Evolutionary conservation across 257 asterid genomes (phyloP).

Genomic region (Cynanchum wilfordii): DNA sequence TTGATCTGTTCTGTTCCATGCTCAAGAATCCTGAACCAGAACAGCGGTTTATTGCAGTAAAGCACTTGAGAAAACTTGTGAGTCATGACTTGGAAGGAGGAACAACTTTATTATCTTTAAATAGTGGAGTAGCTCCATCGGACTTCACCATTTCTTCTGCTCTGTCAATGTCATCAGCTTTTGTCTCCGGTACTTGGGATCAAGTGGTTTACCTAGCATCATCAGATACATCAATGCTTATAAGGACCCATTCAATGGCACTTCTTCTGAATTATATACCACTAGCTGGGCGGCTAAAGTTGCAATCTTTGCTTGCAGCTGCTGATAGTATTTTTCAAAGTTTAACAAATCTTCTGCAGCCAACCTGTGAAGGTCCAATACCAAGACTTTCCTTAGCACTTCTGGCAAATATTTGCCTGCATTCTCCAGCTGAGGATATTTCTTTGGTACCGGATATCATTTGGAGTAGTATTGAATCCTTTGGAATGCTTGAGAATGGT

Average conservation of each 20-base stretch:
- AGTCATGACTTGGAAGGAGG: constrained; percentile 55
- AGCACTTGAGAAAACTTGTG: constrained; percentile 70
- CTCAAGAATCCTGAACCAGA: constrained; percentile 95
- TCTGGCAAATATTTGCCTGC: constrained; percentile 69
- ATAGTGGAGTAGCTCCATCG: constrained; percentile 32
- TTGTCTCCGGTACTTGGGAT: constrained; percentile 84
- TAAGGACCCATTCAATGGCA: constrained; percentile 63
- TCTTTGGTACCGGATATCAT: constrained; percentile 74
- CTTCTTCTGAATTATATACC: constrained; percentile 76
- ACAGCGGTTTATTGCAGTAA: constrained; percentile 78
- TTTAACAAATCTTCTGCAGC: constrained; percentile 56
- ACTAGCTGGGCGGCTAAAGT: constrained; percentile 50
- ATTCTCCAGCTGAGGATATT: constrained; percentile 77
- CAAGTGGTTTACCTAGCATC: constrained; percentile 71
- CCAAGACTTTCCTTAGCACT: constrained; percentile 71
- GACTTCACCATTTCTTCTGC: constrained; percentile 35
- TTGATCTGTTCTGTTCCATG: constrained; percentile 61
- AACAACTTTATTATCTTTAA: constrained; percentile 31
- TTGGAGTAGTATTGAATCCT: constrained; percentile 76
- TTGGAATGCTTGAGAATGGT: constrained; percentile 65
- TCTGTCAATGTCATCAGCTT: constrained; percentile 40
- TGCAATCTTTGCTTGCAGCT: constrained; percentile 80
- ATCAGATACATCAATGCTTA: constrained; percentile 62
- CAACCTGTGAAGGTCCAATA: constrained; percentile 63
- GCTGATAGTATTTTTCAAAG: constrained; percentile 69